A percentile compares a stretch with the other conserved stretches of the same genome.
Evolutionary conservation across 176 grass and related monocot species (phyloP).

Genomic region (Musa itinerans): DNA sequence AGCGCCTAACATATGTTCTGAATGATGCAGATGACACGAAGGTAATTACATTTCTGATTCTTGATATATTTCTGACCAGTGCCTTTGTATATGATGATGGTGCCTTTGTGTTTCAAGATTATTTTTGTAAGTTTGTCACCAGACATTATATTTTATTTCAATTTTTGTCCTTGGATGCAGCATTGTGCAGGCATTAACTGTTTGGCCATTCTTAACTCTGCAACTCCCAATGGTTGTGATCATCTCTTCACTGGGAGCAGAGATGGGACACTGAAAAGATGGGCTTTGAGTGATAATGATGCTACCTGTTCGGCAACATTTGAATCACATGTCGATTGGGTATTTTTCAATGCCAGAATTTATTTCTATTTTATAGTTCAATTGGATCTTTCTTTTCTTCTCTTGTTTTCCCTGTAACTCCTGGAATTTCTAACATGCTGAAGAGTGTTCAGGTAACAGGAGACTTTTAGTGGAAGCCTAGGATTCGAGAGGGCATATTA

Average conservation of each 20-base stretch:
- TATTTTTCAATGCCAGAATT: constrained; percentile 22
- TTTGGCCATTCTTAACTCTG: constrained; percentile 65
- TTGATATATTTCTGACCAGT: not conserved
- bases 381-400: not conserved
- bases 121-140: not conserved
- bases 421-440: not conserved
- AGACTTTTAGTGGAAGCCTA: too few relatives aligned
- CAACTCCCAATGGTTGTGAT: constrained; percentile 48
- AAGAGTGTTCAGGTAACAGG: too few relatives aligned
- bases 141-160: constrained; percentile 1
- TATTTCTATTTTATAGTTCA: constrained; percentile 12
- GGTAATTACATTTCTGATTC: constrained; percentile 21
- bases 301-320: constrained; percentile 78
- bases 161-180: constrained; percentile 36
- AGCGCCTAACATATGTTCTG: constrained; percentile 86
- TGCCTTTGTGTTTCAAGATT: constrained; percentile 1
- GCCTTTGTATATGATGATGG: not conserved
- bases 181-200: constrained; percentile 95
- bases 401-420: not conserved
- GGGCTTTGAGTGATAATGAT: constrained; percentile 50
- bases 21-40: constrained; percentile 89
- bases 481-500: too few relatives aligned
- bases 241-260: constrained; percentile 85
- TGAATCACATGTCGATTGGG: constrained; percentile 99
- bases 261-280: constrained; percentile 96